A percentile compares a stretch with the other conserved stretches of the same genome.
These are phyloP conservation scores for Backusella circina DNA, from an alignment of 192 early-diverging fungal species.

Conservation along the genomic window DNA sequence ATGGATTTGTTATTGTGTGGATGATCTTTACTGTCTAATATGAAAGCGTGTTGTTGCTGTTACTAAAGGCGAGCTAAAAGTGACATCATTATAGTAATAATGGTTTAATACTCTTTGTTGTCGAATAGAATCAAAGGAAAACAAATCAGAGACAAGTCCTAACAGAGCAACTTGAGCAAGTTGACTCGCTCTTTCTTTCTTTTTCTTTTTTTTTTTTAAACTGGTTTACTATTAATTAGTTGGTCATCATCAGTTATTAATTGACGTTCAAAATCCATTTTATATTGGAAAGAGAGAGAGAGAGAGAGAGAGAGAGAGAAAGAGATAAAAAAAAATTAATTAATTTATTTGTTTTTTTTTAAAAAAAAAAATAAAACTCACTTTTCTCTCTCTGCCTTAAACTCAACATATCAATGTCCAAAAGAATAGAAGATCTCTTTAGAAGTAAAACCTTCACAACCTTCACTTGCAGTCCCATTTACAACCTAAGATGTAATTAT, in stretches of 20 bases:
- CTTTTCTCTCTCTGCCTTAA: too few species aligned
- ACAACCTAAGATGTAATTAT: too few species aligned
- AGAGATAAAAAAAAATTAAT: too few species aligned
- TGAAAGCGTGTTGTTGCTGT: constrained; percentile 43
- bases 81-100: constrained; percentile 48
- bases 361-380: too few species aligned
- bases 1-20: background rate
- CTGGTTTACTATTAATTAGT: background rate
- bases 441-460: too few species aligned
- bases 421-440: too few species aligned
- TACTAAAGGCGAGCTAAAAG: constrained; percentile 45
- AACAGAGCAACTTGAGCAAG: background rate
- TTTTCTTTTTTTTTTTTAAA: background rate
- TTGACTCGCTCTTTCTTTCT: background rate
- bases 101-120: constrained; percentile 51
- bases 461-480: too few species aligned
- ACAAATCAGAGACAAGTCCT: constrained; percentile 42
- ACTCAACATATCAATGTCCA: too few species aligned
- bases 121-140: constrained; percentile 45
- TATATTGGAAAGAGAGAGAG: background rate
- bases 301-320: background rate
- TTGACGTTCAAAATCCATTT: background rate
- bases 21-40: constrained; percentile 41
- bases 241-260: background rate
- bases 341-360: too few species aligned